Evolutionary conservation across 192 early-diverging fungal species (phyloP).

Genomic region (Linnemannia elongata): DNA sequence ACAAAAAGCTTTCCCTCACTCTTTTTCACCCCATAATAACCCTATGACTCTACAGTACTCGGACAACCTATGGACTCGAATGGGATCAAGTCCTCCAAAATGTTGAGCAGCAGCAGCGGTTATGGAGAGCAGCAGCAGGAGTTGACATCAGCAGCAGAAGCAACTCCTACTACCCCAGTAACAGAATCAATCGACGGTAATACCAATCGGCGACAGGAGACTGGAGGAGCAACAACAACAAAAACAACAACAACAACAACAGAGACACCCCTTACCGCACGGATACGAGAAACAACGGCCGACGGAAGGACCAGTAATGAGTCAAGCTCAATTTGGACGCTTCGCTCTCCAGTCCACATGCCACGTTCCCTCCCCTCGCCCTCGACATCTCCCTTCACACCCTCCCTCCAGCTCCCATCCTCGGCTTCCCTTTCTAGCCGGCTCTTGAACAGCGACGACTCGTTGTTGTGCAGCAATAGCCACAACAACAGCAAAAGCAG

Average conservation of each 20-base stretch:
- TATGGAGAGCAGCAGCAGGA: neutral
- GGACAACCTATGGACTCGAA: neutral
- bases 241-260: neutral
- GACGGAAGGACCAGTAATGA: neutral
- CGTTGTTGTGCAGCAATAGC: neutral
- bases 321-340: neutral
- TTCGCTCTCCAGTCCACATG: conserved; percentile 14
- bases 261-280: neutral
- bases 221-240: too few relatives aligned
- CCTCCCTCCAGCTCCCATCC: conserved; percentile 8
- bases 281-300: neutral
- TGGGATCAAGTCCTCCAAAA: conserved; percentile 5
- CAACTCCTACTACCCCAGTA: neutral
- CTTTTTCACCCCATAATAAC: neutral
- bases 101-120: neutral
- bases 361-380: conserved; percentile 22
- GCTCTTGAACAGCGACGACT: neutral
- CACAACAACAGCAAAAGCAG: neutral
- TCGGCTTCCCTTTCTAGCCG: neutral
- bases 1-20: neutral
- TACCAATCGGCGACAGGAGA: neutral
- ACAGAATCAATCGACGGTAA: neutral
- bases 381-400: conserved; percentile 2
- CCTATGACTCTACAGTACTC: neutral
- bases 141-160: neutral